Evolutionary conservation across 1,284 basidiomycete genomes (phyloP).

Genomic region (Cryptococcus sp.): DNA sequence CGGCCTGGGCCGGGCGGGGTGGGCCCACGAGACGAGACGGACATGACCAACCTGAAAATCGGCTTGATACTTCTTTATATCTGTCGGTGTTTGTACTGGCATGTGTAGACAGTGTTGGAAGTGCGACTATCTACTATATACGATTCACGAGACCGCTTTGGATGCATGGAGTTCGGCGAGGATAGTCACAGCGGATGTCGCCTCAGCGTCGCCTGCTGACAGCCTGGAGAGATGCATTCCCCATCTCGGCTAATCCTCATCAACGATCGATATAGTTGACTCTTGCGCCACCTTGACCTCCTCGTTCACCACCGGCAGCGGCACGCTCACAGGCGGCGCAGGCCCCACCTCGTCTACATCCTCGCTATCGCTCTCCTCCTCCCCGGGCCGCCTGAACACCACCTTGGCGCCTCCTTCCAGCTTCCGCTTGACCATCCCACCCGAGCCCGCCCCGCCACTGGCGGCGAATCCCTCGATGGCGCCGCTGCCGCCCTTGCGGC

Average conservation of each 20-base stretch:
- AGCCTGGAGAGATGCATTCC: conserved; percentile 74
- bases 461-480: conserved; percentile 10
- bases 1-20: too few relatives aligned
- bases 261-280: conserved; percentile 41
- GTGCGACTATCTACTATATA: background rate
- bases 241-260: conserved; percentile 56
- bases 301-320: conserved; percentile 7
- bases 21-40: background rate
- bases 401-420: conserved; percentile 33
- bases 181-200: too few relatives aligned
- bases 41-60: background rate
- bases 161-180: too few relatives aligned
- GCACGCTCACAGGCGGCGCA: conserved; percentile 2
- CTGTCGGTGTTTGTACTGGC: background rate
- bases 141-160: too few relatives aligned
- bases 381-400: conserved; percentile 36
- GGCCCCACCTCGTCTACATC: conserved; percentile 26
- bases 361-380: conserved; percentile 27
- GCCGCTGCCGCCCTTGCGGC: conserved; percentile 52
- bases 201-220: conserved; percentile 67
- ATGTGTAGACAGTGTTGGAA: background rate
- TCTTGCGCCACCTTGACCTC: conserved; percentile 19
- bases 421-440: conserved; percentile 36
- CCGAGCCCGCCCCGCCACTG: conserved; percentile 3
- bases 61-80: background rate